phyloP scores from a whole-genome alignment of 169 alveolate genomes.

The Pseudocohnilembus persalinus region DNA sequence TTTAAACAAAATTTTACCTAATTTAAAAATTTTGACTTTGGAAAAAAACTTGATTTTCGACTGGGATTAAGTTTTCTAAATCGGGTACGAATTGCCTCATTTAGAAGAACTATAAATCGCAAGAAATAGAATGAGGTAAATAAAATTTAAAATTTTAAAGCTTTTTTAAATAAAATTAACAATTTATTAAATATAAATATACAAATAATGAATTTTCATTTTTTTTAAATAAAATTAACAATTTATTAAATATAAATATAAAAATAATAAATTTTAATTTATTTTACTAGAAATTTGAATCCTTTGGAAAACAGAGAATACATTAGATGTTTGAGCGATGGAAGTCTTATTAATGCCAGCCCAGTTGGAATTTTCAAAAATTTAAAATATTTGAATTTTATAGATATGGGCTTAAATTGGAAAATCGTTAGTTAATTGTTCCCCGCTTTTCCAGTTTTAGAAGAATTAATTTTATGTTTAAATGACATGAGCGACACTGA shows the following conservation, averaged over 20 bases:
- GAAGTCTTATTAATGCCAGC: neutral
- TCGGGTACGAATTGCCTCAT: slow-evolving; percentile 19
- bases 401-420: slow-evolving; percentile 16
- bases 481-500: slow-evolving; percentile 23
- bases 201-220: too few relatives aligned
- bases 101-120: slow-evolving; percentile 25
- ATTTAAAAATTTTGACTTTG: slow-evolving; percentile 22
- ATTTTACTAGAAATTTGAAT: too few relatives aligned
- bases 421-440: slow-evolving; percentile 1
- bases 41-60: slow-evolving; percentile 35
- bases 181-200: neutral
- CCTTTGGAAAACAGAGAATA: neutral
- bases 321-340: neutral
- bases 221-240: too few relatives aligned
- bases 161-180: neutral
- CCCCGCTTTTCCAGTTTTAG: slow-evolving; percentile 16
- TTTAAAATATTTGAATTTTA: slow-evolving; percentile 4
- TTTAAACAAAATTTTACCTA: slow-evolving; percentile 22
- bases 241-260: too few relatives aligned
- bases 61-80: slow-evolving; percentile 38
- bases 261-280: too few relatives aligned
- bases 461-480: slow-evolving; percentile 10
- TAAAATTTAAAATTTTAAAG: neutral
- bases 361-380: slow-evolving; percentile 16
- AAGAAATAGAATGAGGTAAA: neutral